Evolutionary conservation across 2,329 filamentous ascomycete species (phyloP).

Genomic region (Lomentospora prolificans): DNA sequence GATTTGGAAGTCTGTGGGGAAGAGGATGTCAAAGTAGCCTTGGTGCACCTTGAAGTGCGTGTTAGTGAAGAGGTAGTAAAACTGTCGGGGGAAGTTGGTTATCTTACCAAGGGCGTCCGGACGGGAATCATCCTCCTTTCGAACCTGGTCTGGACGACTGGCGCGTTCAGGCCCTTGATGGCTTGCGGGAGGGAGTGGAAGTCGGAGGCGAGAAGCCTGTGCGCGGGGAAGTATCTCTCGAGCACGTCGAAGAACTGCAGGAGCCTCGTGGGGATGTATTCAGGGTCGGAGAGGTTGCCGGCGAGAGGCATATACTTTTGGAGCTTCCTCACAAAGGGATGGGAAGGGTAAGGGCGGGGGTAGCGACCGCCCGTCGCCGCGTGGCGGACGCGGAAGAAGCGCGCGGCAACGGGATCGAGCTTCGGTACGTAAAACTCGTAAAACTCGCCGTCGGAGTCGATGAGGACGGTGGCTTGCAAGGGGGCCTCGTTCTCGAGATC

Average conservation of each 20-base stretch:
- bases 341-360: constrained; percentile 49
- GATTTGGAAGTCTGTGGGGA: constrained; percentile 88
- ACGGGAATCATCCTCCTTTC: constrained; percentile 81
- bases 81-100: constrained; percentile 23
- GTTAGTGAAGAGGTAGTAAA: neutral
- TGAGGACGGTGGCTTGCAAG: constrained; percentile 79
- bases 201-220: constrained; percentile 81
- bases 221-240: constrained; percentile 77
- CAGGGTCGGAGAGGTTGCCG: constrained; percentile 68
- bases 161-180: constrained; percentile 75
- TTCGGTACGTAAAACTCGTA: constrained; percentile 82
- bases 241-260: constrained; percentile 97
- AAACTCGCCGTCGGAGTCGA: constrained; percentile 79
- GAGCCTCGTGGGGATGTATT: constrained; percentile 88
- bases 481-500: constrained; percentile 55
- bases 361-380: constrained; percentile 59
- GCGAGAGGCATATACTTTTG: constrained; percentile 58
- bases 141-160: constrained; percentile 93
- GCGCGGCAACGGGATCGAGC: constrained; percentile 71
- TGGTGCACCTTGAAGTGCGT: constrained; percentile 65
- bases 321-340: constrained; percentile 49
- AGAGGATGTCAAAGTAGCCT: constrained; percentile 97
- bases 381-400: constrained; percentile 77
- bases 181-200: constrained; percentile 81
- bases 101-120: constrained; percentile 68